Evolutionary conservation across 75 land plant genomes (phyloP).

Genomic region (Sequoia sempervirens): DNA sequence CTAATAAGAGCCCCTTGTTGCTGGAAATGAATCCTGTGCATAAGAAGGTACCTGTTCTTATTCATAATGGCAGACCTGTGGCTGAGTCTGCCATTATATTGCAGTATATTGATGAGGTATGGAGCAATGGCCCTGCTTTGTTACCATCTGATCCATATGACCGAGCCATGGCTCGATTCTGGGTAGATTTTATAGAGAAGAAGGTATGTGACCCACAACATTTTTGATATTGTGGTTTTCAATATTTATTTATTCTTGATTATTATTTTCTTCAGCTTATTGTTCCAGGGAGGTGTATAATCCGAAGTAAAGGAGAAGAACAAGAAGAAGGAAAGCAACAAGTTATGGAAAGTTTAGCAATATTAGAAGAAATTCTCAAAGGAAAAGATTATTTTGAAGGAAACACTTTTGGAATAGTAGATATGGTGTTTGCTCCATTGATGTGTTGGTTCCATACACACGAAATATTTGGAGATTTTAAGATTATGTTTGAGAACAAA

Average conservation of each 20-base stretch:
- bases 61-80: slow-evolving; percentile 22
- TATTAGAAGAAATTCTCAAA: not conserved
- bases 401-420: not conserved
- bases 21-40: slow-evolving; percentile 42
- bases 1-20: slow-evolving; percentile 30
- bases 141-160: slow-evolving; percentile 44
- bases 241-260: too few relatives aligned
- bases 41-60: slow-evolving; percentile 43
- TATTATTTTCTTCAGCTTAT: too few relatives aligned
- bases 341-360: not conserved
- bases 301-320: not conserved
- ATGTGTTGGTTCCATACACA: not conserved
- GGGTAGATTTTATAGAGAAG: slow-evolving; percentile 21
- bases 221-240: too few relatives aligned
- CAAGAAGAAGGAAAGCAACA: not conserved
- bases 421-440: not conserved
- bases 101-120: slow-evolving; percentile 34
- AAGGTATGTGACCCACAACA: too few relatives aligned
- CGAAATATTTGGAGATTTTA: not conserved
- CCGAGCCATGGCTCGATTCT: slow-evolving; percentile 41
- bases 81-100: slow-evolving; percentile 27
- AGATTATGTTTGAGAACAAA: not conserved
- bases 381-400: not conserved
- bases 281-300: not conserved
- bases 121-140: slow-evolving; percentile 11